These are phyloP conservation scores for Neoboletus magnificus DNA, from an alignment of 768 basidiomycete genomes.

Conservation along the genomic window DNA sequence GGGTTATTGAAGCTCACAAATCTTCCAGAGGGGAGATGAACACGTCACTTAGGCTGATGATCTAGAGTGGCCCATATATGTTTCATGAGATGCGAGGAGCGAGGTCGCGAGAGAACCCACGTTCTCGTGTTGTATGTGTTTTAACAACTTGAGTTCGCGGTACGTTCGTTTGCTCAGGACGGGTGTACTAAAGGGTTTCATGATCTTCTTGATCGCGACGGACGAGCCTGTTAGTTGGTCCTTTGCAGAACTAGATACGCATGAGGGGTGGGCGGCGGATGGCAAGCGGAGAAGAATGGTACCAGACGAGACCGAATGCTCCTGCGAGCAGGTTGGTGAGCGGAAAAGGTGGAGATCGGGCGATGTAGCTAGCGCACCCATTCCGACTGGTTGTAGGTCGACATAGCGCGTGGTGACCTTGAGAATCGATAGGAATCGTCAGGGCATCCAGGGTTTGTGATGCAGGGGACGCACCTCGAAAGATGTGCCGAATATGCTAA, in stretches of 20 bases:
- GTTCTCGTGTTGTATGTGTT: constrained; percentile 99
- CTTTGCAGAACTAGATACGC: constrained; percentile 71
- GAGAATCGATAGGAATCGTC: constrained; percentile 18
- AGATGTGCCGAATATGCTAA: constrained; percentile 97
- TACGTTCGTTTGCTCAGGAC: constrained; percentile 98
- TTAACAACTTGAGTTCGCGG: constrained; percentile 94
- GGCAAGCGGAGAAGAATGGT: constrained; percentile 15
- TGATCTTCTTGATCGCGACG: constrained; percentile 99
- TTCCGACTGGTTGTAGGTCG: constrained; percentile 98
- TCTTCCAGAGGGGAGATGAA: constrained; percentile 99
- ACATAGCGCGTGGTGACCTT: constrained; percentile 98
- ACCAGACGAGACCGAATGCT: constrained; percentile 99
- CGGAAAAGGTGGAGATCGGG: constrained; percentile 1
- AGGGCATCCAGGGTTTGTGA: constrained; percentile 12
- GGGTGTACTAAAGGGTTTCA: constrained; percentile 99
- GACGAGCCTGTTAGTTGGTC: constrained; percentile 92
- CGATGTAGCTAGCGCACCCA: constrained; percentile 62
- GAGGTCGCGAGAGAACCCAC: constrained; percentile 41
- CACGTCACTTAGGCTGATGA: constrained; percentile 97
- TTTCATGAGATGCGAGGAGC: constrained; percentile 3
- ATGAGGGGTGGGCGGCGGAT: constrained; percentile 7
- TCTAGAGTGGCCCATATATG: constrained; percentile 44
- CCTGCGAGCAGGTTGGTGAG: constrained; percentile 39
- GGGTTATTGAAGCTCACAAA: constrained; percentile 53
- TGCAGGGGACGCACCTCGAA: constrained; percentile 65